Evolutionary conservation across 768 basidiomycete genomes (phyloP).

Genomic region (Hortiboletus flavorubellus): DNA sequence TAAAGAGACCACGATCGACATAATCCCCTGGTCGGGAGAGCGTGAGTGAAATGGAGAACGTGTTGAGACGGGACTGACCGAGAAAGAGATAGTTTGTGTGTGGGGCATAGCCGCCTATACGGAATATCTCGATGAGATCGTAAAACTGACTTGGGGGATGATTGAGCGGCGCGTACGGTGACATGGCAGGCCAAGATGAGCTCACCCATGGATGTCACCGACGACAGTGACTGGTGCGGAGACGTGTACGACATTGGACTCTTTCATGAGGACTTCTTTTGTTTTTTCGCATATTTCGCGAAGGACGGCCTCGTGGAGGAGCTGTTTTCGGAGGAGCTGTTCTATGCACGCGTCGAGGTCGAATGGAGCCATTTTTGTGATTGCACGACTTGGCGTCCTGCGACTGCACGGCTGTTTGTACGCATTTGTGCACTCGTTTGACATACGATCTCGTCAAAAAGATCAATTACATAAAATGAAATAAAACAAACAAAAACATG

Average conservation of each 20-base stretch:
- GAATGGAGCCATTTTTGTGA: slow-evolving; percentile 51
- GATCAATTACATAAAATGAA: slow-evolving; percentile 12
- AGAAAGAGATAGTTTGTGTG: slow-evolving; percentile 98
- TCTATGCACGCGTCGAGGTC: slow-evolving; percentile 96
- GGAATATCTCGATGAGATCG: slow-evolving; percentile 98
- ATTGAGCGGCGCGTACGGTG: slow-evolving; percentile 32
- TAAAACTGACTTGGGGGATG: slow-evolving; percentile 85
- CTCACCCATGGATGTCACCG: slow-evolving; percentile 98
- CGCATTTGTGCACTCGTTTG: slow-evolving; percentile 9
- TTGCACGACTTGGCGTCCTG: slow-evolving; percentile 3
- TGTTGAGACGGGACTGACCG: slow-evolving; percentile 50
- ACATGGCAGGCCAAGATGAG: slow-evolving; percentile 17
- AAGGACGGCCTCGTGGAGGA: slow-evolving; percentile 89
- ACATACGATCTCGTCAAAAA: slow-evolving; percentile 13
- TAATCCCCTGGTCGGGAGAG: slow-evolving; percentile 72
- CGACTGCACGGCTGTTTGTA: slow-evolving; percentile 15
- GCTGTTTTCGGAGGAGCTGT: slow-evolving; percentile 85
- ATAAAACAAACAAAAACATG: slow-evolving; percentile 3
- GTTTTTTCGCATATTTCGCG: slow-evolving; percentile 99
- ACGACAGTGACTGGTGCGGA: slow-evolving; percentile 97
- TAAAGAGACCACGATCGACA: slow-evolving; percentile 96
- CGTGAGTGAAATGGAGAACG: slow-evolving; percentile 1
- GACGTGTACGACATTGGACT: slow-evolving; percentile 97
- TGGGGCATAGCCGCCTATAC: slow-evolving; percentile 96
- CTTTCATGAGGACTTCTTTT: slow-evolving; percentile 98